phyloP scores from a whole-genome alignment of 1,284 basidiomycete genomes.

The Malassezia restricta region DNA sequence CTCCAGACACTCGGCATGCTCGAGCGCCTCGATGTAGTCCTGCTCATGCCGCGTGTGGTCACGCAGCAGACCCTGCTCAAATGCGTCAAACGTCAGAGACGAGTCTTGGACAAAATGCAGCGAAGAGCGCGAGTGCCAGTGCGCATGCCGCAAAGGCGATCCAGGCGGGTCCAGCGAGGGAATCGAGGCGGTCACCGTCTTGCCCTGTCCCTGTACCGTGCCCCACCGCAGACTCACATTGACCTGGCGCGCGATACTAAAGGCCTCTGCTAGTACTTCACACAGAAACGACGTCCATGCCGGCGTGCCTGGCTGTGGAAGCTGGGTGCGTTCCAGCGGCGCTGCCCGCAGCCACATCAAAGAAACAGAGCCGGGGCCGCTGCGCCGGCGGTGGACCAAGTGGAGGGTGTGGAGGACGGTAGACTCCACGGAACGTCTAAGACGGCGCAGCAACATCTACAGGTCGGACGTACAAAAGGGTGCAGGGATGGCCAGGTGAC shows the following conservation, averaged over 20 bases:
- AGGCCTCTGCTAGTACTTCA: slow-evolving; percentile 16
- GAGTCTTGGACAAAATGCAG: slow-evolving; percentile 15
- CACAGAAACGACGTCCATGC: slow-evolving; percentile 20
- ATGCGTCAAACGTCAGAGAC: slow-evolving; percentile 24
- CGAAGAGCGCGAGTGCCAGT: slow-evolving; percentile 27
- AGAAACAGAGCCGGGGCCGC: neutral
- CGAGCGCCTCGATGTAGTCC: slow-evolving; percentile 27
- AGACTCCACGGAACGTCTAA: too few species aligned
- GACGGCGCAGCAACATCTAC: too few species aligned
- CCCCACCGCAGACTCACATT: slow-evolving; percentile 20
- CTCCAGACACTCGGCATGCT: slow-evolving; percentile 18
- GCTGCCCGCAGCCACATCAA: slow-evolving; percentile 3
- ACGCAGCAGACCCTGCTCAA: slow-evolving; percentile 22
- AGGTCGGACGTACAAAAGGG: too few species aligned
- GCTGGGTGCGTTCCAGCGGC: slow-evolving; percentile 5
- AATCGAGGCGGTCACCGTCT: neutral
- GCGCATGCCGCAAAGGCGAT: slow-evolving; percentile 8
- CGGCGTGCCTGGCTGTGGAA: slow-evolving; percentile 18
- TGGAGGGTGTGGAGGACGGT: neutral
- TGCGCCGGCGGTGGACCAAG: neutral
- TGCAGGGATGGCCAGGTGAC: neutral
- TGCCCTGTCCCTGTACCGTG: slow-evolving; percentile 12
- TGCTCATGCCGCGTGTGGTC: slow-evolving; percentile 27
- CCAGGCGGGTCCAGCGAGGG: neutral
- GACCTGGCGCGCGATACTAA: slow-evolving; percentile 16